Evolutionary conservation across 345 rosid genomes (phyloP).

Genomic region (Citrus medica): DNA sequence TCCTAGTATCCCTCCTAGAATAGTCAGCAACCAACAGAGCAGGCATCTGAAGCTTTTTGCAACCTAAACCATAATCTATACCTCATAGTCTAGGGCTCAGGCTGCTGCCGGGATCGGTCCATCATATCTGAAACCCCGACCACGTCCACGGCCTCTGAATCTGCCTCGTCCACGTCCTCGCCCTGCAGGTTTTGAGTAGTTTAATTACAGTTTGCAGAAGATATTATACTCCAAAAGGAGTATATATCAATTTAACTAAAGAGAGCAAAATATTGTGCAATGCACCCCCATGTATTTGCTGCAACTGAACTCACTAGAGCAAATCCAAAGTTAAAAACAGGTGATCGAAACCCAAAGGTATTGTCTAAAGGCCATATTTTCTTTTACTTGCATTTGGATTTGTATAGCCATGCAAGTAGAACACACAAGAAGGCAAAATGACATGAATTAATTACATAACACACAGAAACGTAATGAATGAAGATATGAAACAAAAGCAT

Average conservation of each 20-base stretch:
- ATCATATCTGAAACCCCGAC: conserved; percentile 15
- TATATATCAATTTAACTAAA: background rate
- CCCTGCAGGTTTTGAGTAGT: conserved; percentile 8
- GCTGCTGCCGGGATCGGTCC: conserved; percentile 12
- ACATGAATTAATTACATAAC: no score
- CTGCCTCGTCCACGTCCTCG: conserved; percentile 18
- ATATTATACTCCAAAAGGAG: background rate
- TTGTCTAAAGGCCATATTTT: background rate
- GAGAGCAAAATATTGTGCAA: background rate
- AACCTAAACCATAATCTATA: conserved; percentile 10
- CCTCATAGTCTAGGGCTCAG: conserved; percentile 2
- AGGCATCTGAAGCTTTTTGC: conserved; percentile 22
- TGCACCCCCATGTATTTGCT: background rate
- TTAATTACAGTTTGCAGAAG: background rate
- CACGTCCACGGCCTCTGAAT: conserved; percentile 20
- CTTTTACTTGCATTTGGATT: background rate
- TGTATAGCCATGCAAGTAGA: background rate
- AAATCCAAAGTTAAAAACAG: background rate
- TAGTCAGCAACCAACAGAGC: conserved; percentile 14
- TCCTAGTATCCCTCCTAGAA: background rate
- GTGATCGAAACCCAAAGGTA: background rate
- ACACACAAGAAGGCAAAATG: background rate
- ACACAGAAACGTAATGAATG: background rate
- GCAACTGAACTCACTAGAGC: background rate
- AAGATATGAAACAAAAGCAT: no score